Base-by-base conservation (phyloP, 108 stramenopile species). In the Bacterosira constricta region DNA sequence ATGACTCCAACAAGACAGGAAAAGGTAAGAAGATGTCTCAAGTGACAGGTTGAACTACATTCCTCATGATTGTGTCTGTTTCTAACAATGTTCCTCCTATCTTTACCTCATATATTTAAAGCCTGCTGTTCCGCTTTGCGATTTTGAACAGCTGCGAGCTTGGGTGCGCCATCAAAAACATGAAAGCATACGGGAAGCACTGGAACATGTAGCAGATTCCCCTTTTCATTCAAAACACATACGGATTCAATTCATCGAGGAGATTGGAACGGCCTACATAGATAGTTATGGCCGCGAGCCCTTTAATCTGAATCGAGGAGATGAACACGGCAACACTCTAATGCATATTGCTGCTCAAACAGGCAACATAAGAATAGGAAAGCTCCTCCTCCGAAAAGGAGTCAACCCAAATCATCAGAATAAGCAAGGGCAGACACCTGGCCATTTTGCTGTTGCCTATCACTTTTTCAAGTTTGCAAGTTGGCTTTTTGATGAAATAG, bases 331-430 rank as follows among this genome's bases (percentile, higher is more conserved):
- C 26, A 95, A 95, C 71, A 91, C 91, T 15, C 69, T 93, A 50
- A 71, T 95, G 53, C 81, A 80, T 18, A 75, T 87, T 23, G 87
- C 90, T 11, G 90, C 89, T 20, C 94, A 95, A 60, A 95, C 88
- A 31, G 91, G 94, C 18, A 85, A 85, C 58, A 62, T 79, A 13
- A 79, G 82, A 83, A 74, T 93, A 20, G 76, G 75, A 41, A 86
- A 91, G 73, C 56, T 90, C 21, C 83, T 89, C 4, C 20, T 90
- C 30, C 45, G 67, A n/a, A 92, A 93, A 69, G 93, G 94, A 23
- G 88, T 87, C 0, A 91, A 95, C 68, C 85, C 85, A n/a, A 91
- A 95, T 56, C 94, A 95, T 63, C 91, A 93, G 79, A 96, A 93
- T 81, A 84, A 87, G 39, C 63, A 69, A 39, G 92, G 92, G 36